Evolutionary conservation across 2,329 filamentous ascomycete genomes (phyloP), one percentile per base, ranked within the genome.

Genomic region (Paraphoma sp.): DNA sequence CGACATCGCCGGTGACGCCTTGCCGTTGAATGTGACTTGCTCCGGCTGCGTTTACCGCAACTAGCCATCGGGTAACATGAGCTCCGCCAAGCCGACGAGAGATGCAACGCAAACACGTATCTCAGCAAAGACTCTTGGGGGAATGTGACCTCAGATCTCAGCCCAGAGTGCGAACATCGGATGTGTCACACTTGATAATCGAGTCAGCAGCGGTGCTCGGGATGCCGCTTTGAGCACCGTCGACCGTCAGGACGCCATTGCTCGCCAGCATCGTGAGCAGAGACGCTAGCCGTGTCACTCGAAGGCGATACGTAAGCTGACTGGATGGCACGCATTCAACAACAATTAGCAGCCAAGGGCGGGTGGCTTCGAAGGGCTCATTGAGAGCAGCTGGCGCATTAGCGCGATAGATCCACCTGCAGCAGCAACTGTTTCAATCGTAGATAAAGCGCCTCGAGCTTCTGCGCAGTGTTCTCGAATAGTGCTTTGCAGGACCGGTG

Each of bases 121-220:
- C 44, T 48, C 47, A 62, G 57, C 59, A 51, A 54, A 50, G 42
- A 42, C 18, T 38, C 30, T 43, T 43, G 45, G 23, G 42, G 33
- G 40, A 45, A 47, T 44, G 43, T 40, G 43, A 51, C 43, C 48
- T 40, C 48, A 48, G 38, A 30, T 31, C 17, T 50, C 43, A 28
- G 38, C 17, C 47, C 38, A 45, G 55, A 36, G 55, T 56, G 58
- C 43, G 46, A 59, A 46, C 41, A 57, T 57, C 47, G 60, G 57
- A 63, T 66, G 65, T 64, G 67, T 65, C 69, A 69, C 64, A 30
- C 57, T 63, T 56, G 59, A 53, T 57, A 60, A 58, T 62, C 60
- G 62, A 64, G 63, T 62, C 60, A 64, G 60, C 50, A 53, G 40
- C 54, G 50, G 54, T 62, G 54, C 42, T 44, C 69, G 70, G 69